phyloP scores from a whole-genome alignment of 805 yeast genomes.

The Yamadazyma tumulicola region DNA sequence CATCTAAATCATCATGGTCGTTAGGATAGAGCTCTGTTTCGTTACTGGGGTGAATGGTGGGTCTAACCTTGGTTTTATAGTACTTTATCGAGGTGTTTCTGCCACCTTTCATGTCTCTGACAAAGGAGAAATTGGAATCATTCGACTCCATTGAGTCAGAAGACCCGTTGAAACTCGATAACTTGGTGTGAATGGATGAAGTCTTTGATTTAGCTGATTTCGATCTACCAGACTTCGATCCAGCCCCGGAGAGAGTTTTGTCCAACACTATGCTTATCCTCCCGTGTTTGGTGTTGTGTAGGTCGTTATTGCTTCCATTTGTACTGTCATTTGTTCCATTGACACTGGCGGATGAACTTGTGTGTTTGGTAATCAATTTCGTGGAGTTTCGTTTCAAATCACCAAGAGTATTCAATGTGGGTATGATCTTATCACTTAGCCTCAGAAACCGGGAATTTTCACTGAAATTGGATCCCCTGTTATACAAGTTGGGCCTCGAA shows the following conservation, averaged over 20 bases:
- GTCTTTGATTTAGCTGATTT: constrained; percentile 4
- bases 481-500: not conserved
- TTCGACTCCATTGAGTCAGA: constrained; percentile 18
- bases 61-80: constrained; percentile 27
- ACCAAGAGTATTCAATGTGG: not conserved
- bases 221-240: not conserved
- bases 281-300: not conserved
- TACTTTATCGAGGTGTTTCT: constrained; percentile 43
- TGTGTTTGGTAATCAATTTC: no score
- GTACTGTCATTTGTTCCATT: no score
- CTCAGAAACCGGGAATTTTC: not conserved
- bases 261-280: not conserved
- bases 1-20: constrained; percentile 31
- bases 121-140: constrained; percentile 39
- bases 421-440: not conserved
- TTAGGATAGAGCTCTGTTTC: constrained; percentile 19
- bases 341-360: not conserved
- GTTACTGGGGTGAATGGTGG: constrained; percentile 5
- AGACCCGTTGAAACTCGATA: constrained; percentile 10
- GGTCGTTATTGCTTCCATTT: no score
- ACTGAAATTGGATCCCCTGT: constrained; percentile 1
- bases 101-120: constrained; percentile 38
- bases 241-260: not conserved
- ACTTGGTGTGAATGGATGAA: constrained; percentile 3
- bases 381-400: no score